Evolutionary conservation across 768 basidiomycete species (phyloP).

Genomic region (Pleurotus sapidus): DNA sequence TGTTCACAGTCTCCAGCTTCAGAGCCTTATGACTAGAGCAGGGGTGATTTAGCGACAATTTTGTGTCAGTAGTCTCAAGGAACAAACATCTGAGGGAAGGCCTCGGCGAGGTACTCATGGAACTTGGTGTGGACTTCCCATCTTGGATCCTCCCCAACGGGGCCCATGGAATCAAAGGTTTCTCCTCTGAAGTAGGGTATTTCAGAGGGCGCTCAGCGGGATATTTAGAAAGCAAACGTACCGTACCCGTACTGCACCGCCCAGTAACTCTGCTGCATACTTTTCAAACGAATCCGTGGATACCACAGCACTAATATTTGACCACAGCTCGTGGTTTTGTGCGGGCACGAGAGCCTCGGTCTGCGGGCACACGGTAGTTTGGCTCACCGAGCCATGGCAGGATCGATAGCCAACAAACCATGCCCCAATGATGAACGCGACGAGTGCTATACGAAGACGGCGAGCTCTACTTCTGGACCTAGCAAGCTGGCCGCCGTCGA

Average conservation of each 20-base stretch:
- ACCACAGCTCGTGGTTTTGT: constrained; percentile 36
- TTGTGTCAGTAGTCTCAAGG: constrained; percentile 4
- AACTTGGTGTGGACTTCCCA: constrained; percentile 54
- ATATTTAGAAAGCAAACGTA: constrained; percentile 18
- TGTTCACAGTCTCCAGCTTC: constrained; percentile 67
- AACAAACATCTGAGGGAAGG: constrained; percentile 64
- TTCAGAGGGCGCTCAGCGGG: neutral
- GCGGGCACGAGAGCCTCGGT: constrained; percentile 36
- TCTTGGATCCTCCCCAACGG: constrained; percentile 44
- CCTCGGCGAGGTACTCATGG: constrained; percentile 48
- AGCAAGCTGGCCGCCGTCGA: too few relatives aligned
- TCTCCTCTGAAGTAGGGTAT: constrained; percentile 37
- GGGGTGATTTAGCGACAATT: neutral
- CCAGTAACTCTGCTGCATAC: constrained; percentile 41
- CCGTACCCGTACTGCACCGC: constrained; percentile 44
- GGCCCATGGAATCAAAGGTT: constrained; percentile 46
- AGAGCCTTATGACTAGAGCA: constrained; percentile 50
- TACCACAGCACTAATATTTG: constrained; percentile 24
- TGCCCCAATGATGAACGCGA: too few relatives aligned
- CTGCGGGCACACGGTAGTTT: constrained; percentile 27
- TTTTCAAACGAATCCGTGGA: constrained; percentile 33
- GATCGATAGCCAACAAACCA: too few relatives aligned
- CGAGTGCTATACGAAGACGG: too few relatives aligned
- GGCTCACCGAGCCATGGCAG: neutral
- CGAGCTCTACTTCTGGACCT: too few relatives aligned